phyloP scores from a whole-genome alignment of 768 basidiomycete species.

The Multifurca ochricompacta region DNA sequence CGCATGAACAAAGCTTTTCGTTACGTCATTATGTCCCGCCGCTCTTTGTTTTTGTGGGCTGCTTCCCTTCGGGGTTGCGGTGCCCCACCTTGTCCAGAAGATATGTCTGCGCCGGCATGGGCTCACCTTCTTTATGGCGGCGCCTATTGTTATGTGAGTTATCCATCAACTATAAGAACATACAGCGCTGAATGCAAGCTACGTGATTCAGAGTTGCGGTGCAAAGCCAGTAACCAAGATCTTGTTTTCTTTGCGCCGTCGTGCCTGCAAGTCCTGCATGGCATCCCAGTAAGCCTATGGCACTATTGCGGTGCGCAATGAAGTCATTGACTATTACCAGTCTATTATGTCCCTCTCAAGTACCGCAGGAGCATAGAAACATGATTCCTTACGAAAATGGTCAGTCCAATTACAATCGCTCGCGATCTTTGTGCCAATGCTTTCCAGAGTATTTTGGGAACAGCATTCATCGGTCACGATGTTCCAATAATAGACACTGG shows the following conservation, averaged over 20 bases:
- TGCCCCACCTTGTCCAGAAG: slow-evolving; percentile 7
- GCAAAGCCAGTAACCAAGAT: slow-evolving; percentile 12
- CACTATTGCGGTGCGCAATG: neutral
- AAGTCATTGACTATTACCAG: neutral
- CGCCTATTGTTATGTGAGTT: slow-evolving; percentile 13
- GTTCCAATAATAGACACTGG: neutral
- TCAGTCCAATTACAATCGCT: neutral
- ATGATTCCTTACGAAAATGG: neutral
- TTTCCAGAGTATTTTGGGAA: neutral
- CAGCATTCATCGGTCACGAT: neutral
- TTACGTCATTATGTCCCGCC: slow-evolving; percentile 21
- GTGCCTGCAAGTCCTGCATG: slow-evolving; percentile 15
- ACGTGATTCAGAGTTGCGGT: slow-evolving; percentile 4
- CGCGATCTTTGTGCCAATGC: neutral
- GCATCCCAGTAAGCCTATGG: neutral
- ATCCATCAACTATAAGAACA: neutral
- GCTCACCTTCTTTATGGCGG: slow-evolving; percentile 13
- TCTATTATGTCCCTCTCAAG: neutral
- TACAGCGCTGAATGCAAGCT: neutral
- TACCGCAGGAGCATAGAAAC: neutral
- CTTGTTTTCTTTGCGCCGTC: slow-evolving; percentile 14
- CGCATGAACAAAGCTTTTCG: slow-evolving; percentile 28
- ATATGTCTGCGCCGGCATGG: slow-evolving; percentile 15
- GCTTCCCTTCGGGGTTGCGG: neutral
- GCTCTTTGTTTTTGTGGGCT: slow-evolving; percentile 26